Percentiles rank a stretch among this genome's conserved stretches.
Conservation (phyloP, 345 rosid species). For the Excoecaria agallocha region DNA sequence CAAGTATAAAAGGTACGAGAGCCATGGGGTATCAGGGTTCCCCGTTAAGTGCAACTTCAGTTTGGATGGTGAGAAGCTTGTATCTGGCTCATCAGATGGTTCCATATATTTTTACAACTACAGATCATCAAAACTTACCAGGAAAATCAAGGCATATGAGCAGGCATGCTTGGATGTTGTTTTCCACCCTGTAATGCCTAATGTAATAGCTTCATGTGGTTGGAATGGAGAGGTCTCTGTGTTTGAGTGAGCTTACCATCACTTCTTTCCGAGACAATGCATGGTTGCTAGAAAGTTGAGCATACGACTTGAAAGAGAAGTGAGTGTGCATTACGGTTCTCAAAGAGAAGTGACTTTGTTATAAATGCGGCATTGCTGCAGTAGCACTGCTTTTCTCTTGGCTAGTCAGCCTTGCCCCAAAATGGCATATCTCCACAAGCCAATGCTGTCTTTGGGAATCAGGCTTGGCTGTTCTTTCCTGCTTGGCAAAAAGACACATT, state of each 20-base stretch:
- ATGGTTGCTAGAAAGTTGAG: neutral
- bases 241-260: constrained; percentile 22
- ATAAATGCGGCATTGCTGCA: no score
- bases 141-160: constrained; percentile 60
- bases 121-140: constrained; percentile 44
- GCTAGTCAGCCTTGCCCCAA: no score
- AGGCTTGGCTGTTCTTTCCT: no score
- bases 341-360: neutral
- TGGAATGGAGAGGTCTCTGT: constrained; percentile 72
- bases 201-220: constrained; percentile 67
- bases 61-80: constrained; percentile 59
- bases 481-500: no score
- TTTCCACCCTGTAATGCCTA: constrained; percentile 61
- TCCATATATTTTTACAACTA: constrained; percentile 53
- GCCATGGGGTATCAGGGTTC: constrained; percentile 79
- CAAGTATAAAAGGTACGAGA: constrained; percentile 69
- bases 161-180: constrained; percentile 65
- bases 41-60: constrained; percentile 79
- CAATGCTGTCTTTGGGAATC: no score
- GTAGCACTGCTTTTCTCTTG: no score
- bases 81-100: constrained; percentile 79
- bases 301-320: neutral
- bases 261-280: neutral
- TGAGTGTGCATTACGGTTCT: neutral
- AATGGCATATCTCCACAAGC: no score